phyloP scores from a whole-genome alignment of 1,139 yeast species.

The Pichia kudriavzevii region DNA sequence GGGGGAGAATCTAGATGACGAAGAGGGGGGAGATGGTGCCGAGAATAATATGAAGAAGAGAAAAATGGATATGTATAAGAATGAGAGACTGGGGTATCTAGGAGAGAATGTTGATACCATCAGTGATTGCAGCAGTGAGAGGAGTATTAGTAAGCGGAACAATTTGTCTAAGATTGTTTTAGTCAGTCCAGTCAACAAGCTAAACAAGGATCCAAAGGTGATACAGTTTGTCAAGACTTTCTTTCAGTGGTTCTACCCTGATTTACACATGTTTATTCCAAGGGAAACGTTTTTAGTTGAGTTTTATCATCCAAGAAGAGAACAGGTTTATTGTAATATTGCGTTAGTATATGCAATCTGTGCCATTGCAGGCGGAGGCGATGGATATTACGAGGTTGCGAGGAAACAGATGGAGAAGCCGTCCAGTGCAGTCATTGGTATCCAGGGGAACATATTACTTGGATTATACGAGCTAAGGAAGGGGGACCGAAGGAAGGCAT shows the following conservation, averaged over 20 bases:
- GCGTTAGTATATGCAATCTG: constrained; percentile 48
- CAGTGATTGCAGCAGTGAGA: too few relatives aligned
- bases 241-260: constrained; percentile 62
- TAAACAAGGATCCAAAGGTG: constrained; percentile 13
- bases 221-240: constrained; percentile 36
- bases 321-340: constrained; percentile 36
- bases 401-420: constrained; percentile 26
- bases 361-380: constrained; percentile 47
- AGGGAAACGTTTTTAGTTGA: constrained; percentile 60
- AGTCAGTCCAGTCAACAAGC: constrained; percentile 1
- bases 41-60: too few relatives aligned
- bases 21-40: background rate
- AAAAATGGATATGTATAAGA: too few relatives aligned
- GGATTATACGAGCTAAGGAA: constrained; percentile 44
- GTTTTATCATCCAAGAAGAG: constrained; percentile 33
- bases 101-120: too few relatives aligned
- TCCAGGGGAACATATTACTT: constrained; percentile 43
- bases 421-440: constrained; percentile 36
- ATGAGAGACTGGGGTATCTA: too few relatives aligned
- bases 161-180: background rate
- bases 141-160: too few relatives aligned
- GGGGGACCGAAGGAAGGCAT: constrained; percentile 50
- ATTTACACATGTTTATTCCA: constrained; percentile 53
- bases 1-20: background rate
- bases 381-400: constrained; percentile 34